Evolutionary conservation across 352 stramenopile genomes (phyloP), one percentile per base, ranked within the genome.

Genomic region (Globisporangium nodosum): DNA sequence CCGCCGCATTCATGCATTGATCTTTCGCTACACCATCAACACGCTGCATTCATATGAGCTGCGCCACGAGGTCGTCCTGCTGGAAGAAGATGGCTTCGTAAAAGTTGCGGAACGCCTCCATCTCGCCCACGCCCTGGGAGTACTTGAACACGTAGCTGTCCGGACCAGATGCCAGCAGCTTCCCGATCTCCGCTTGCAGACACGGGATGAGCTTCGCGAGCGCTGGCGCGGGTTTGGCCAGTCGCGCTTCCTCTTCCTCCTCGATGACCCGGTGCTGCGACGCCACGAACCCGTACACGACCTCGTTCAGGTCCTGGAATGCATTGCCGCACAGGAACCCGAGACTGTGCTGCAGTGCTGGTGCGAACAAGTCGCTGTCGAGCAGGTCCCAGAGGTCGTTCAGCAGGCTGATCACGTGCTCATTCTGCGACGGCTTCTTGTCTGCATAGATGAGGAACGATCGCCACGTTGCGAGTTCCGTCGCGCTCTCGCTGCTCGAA

Each of bases 51-150:
- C 59, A 73, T 40, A 73, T 73, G 55, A 89, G 65, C 60, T 73
- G 65, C 27, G 67, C 60, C 46, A 76, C 66, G 42, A 70, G 62
- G 20, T 65, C 65, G 48, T 74, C 71, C 54, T 87, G 68, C 62
- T 89, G 72, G 54, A 90, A 90, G 67, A 92, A 92, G 54, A 90
- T 82, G 15, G 82, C 79, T 56, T 90, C 80, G 69, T 92, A 92
- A 56, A 92, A 92, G 56, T 76, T 79, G n/a, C 79, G 80, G 53
- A 92, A 92, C n/a, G 78, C 66, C 49, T 89, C 80, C 65, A 92
- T 84, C 61, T 90, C 80, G 21, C 71, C 78, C 52, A 92, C 69
- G 11, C 79, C 78, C 46, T 89, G 80, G 18, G 82, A 92, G 69
- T 92, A 90, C 66, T 89, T 90, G 30, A 66, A 54, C 42, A 80